Conservation (phyloP, 371 early-diverging fungal species). For the Rhizopus sp. region DNA sequence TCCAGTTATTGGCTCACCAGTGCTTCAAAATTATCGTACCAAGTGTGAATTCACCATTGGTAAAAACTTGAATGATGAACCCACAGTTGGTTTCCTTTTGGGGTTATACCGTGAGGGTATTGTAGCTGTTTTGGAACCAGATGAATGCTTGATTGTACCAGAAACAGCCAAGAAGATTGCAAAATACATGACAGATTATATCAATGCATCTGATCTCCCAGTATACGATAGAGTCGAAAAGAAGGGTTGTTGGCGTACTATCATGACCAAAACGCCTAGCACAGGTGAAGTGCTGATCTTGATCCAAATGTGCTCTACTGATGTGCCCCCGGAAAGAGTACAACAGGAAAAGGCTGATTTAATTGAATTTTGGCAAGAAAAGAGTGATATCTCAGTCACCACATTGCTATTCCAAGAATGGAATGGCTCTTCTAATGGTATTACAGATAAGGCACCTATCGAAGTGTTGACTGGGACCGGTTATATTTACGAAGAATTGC, state of each 20-base stretch:
- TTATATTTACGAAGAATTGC: conserved; percentile 58
- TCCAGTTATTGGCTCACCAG: conserved; percentile 67
- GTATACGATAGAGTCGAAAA: conserved; percentile 64
- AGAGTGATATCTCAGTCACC: conserved; percentile 34
- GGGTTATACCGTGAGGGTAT: conserved; percentile 67
- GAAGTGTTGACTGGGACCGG: conserved; percentile 55
- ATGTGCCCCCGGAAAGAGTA: conserved; percentile 37
- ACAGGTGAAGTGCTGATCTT: conserved; percentile 71
- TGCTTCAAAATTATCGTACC: conserved; percentile 66
- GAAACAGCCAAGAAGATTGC: conserved; percentile 57
- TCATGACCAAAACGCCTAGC: conserved; percentile 61
- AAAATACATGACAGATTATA: conserved; percentile 47
- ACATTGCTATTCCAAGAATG: conserved; percentile 56
- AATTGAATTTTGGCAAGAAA: conserved; percentile 23
- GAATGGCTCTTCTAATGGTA: conserved; percentile 51
- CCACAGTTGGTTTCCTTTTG: conserved; percentile 70
- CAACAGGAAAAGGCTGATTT: conserved; percentile 35
- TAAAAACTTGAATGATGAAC: conserved; percentile 51
- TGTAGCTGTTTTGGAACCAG: conserved; percentile 52
- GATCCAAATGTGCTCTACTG: conserved; percentile 55
- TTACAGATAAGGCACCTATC: conserved; percentile 44
- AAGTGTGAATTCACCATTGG: conserved; percentile 87
- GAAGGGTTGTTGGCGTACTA: conserved; percentile 66
- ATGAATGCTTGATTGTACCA: conserved; percentile 54
- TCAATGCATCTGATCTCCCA: conserved; percentile 39